phyloP scores from a whole-genome alignment of 306 rosid genomes.

The Coriaria nepalensis region DNA sequence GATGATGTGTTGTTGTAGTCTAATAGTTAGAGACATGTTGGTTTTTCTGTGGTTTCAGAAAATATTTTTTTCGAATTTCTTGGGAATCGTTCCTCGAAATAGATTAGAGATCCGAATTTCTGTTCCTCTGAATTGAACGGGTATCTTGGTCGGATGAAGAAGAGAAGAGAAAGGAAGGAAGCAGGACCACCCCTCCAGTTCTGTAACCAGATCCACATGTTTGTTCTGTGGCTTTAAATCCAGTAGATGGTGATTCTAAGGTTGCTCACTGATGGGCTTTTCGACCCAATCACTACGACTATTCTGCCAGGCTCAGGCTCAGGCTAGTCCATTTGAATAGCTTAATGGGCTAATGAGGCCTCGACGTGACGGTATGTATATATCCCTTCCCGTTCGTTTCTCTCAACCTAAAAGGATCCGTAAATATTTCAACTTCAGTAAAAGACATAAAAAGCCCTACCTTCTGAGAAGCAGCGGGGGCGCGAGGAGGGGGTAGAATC shows the following conservation, averaged over 20 bases:
- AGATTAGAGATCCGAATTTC: conserved; percentile 14
- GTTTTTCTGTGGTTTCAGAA: not conserved
- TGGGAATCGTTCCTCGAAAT: conserved; percentile 4
- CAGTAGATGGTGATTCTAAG: not conserved
- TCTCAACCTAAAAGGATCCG: no score
- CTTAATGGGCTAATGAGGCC: no score
- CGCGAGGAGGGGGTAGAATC: no score
- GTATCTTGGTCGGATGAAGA: conserved; percentile 17
- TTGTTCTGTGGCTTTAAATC: conserved; percentile 9
- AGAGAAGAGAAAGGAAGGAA: conserved; percentile 2
- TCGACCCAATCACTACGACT: not conserved
- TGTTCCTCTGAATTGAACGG: conserved; percentile 12
- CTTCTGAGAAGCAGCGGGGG: no score
- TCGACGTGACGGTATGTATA: no score
- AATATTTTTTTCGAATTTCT: not conserved
- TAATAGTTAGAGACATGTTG: conserved; percentile 52
- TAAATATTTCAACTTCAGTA: no score
- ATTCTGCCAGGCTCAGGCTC: no score
- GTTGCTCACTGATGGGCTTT: not conserved
- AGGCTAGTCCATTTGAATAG: no score
- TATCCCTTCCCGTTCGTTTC: no score
- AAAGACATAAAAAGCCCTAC: no score
- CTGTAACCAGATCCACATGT: conserved; percentile 15
- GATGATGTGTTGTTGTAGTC: conserved; percentile 5
- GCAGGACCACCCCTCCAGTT: not conserved